These are phyloP conservation scores for Nasturtium officinale DNA, from an alignment of 345 rosid species.

Conservation along the genomic window DNA sequence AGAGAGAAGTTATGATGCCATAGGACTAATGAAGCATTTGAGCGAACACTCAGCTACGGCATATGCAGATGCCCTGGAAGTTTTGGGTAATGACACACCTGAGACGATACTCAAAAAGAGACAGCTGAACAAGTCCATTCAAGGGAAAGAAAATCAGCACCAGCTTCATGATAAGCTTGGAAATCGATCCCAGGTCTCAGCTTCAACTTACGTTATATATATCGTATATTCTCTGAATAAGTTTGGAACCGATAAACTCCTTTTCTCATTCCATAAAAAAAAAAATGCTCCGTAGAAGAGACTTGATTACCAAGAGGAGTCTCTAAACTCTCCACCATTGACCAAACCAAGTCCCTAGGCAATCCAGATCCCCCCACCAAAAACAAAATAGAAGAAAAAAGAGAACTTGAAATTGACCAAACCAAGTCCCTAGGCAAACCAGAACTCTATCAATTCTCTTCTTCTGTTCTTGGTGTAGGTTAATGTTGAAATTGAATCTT, in stretches of 20 bases:
- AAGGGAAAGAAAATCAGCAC: conserved; percentile 51
- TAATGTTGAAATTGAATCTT: conserved; percentile 2
- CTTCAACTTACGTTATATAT: conserved; percentile 53
- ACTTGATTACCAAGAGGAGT: background rate
- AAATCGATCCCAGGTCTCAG: conserved; percentile 49
- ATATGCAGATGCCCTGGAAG: conserved; percentile 91
- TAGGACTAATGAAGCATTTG: conserved; percentile 86
- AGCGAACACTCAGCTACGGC: conserved; percentile 85
- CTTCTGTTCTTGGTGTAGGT: conserved; percentile 20
- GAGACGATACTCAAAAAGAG: conserved; percentile 55
- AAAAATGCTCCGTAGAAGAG: background rate
- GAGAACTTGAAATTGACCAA: too few relatives aligned
- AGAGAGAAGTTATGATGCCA: conserved; percentile 86
- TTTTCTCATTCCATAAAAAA: background rate
- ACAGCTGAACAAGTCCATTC: conserved; percentile 40
- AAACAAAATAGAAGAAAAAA: too few relatives aligned
- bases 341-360: conserved; percentile 1
- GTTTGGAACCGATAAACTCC: background rate
- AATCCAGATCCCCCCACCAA: too few relatives aligned
- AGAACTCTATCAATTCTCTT: background rate
- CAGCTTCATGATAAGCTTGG: conserved; percentile 44
- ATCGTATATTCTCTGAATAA: conserved; percentile 1
- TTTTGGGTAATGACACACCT: conserved; percentile 76
- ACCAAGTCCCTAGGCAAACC: too few relatives aligned
- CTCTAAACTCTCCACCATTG: background rate